Evolutionary conservation across 345 rosid genomes (phyloP).

Genomic region (Brassica juncea): DNA sequence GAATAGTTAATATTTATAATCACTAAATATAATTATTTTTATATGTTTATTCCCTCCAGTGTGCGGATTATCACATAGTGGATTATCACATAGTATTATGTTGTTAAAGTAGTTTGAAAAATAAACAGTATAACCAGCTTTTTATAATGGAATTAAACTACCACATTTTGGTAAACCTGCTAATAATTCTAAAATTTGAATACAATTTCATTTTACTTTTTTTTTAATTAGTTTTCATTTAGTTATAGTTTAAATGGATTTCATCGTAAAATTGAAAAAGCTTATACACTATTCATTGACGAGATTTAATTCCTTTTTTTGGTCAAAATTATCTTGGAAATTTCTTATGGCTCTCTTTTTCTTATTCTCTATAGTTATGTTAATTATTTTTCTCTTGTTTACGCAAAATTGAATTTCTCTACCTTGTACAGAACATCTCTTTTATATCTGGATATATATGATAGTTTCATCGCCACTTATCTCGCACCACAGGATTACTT

Average conservation of each 20-base stretch:
- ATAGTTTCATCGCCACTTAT: not conserved
- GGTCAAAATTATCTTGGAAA: not conserved
- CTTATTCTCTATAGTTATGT: not conserved
- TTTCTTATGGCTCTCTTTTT: not conserved
- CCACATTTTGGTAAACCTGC: no score
- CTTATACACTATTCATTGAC: not conserved
- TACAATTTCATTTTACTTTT: no score
- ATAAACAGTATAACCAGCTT: no score
- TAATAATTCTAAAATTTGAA: no score
- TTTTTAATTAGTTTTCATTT: no score
- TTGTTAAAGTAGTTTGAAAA: no score
- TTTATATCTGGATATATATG: not conserved
- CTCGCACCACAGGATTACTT: not conserved
- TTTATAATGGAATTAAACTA: no score
- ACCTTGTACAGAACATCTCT: not conserved
- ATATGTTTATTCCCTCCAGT: no score
- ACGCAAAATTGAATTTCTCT: slow-evolving; percentile 15
- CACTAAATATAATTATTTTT: no score
- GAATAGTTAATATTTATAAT: no score
- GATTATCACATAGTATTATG: no score
- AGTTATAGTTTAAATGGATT: not conserved
- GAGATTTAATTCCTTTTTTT: not conserved
- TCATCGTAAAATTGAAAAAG: not conserved
- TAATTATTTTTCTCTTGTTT: not conserved
- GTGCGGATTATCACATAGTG: no score